Conservation (phyloP, 345 rosid genomes). For the Hibiscus mutabilis region DNA sequence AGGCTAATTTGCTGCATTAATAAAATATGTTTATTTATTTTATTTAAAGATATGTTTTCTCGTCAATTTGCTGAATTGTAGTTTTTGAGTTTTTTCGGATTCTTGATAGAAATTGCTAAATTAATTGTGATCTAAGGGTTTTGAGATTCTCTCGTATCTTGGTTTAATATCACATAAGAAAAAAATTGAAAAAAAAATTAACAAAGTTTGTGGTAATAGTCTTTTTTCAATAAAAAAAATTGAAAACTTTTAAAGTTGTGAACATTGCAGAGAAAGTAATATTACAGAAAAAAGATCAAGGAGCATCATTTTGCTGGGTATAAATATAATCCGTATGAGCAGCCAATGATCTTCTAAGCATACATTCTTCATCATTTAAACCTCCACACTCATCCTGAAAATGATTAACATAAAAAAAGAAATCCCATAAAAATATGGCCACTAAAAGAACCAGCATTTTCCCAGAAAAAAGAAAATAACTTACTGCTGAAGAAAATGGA, state of each 20-base stretch:
- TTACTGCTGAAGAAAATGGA: slow-evolving; percentile 8
- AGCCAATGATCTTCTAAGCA: slow-evolving; percentile 33
- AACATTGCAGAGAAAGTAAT: background rate
- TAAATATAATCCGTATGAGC: slow-evolving; percentile 56
- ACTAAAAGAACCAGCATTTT: background rate
- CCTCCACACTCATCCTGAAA: slow-evolving; percentile 29
- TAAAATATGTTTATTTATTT: too few relatives aligned
- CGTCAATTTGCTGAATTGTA: too few relatives aligned
- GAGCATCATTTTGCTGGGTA: slow-evolving; percentile 36
- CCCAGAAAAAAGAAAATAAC: background rate
- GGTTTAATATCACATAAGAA: background rate
- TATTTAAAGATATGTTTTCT: too few relatives aligned
- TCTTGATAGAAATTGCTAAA: too few relatives aligned
- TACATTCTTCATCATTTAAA: slow-evolving; percentile 35
- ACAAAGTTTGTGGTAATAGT: too few relatives aligned
- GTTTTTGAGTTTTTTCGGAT: too few relatives aligned
- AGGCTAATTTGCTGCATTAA: too few relatives aligned
- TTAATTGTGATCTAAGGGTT: too few relatives aligned
- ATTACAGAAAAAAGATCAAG: background rate
- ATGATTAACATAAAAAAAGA: background rate
- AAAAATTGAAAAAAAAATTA: too few relatives aligned
- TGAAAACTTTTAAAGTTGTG: background rate
- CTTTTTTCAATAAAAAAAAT: too few relatives aligned
- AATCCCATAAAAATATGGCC: background rate
- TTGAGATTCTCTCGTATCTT: too few relatives aligned